Evolutionary conservation across 2,329 filamentous ascomycete genomes (phyloP), one percentile per base, ranked within the genome.

Genomic region (Fusarium chlamydosporum): DNA sequence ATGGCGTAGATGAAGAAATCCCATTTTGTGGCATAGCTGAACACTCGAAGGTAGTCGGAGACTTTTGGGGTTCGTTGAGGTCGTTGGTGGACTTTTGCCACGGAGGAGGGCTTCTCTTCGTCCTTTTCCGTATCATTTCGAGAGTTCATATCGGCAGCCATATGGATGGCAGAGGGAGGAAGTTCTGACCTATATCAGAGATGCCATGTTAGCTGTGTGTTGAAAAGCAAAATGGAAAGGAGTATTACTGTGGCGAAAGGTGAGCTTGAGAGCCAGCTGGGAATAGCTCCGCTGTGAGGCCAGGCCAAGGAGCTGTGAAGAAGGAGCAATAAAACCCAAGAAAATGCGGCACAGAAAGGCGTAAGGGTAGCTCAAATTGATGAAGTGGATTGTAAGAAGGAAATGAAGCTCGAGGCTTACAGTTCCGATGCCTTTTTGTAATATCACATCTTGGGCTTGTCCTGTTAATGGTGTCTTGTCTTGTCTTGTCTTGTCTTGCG

Each of bases 1-100:
- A 76, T 34, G 33, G 56, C 61, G n/a, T 77, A 76, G 20, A 75
- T 64, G 18, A 68, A 56, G 27, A 77, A 69, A 40, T 78, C 76
- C 76, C 75, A 78, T 68, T 61, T 70, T 20, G 65, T 75, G 1
- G 76, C 76, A 48, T 78, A 78, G 9, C 54, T 69, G 31, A 78
- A 78, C 4, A 78, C 67, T 27, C 75, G 67, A 2, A 74, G n/a
- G 20, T 74, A 74, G 29, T 74, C 72, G 16, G 62, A 33, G 15
- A 71, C 16, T 2, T 42, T 48, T 7, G 72, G 72, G 7, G 48
- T 72, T 59, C 71, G 43, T 31, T 65, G 51, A 1, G 56, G 62
- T 40, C 42, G 60, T 8, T 38, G 20, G 1, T 50, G 18, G 11
- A 31, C 26, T 29, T 52, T 11, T 26, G n/a, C 16, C 4, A 10